phyloP scores from a whole-genome alignment of 768 basidiomycete genomes.

The Lentinus brumalis region DNA sequence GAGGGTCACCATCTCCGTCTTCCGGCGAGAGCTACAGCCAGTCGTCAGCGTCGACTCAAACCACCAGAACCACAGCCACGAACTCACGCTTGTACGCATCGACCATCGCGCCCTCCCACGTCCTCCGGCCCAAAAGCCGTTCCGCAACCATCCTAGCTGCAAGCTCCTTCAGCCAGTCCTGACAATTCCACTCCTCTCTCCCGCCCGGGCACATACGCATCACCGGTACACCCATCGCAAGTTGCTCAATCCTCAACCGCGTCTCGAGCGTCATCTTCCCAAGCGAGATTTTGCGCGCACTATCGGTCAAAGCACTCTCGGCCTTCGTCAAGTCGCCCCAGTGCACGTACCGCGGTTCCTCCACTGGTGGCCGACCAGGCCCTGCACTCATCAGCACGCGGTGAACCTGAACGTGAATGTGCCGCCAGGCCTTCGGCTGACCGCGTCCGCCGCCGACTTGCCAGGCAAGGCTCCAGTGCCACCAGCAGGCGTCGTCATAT shows the following conservation, averaged over 20 bases:
- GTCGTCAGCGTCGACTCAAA: no score
- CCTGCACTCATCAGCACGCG: background rate
- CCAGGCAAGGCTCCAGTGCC: conserved; percentile 3
- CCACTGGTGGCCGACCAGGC: background rate
- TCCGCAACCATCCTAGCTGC: background rate
- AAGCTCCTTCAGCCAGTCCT: conserved; percentile 4
- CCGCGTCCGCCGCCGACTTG: background rate
- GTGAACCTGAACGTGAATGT: conserved; percentile 1
- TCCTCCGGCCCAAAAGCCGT: background rate
- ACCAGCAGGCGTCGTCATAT: background rate
- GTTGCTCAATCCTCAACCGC: background rate
- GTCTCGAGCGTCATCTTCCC: background rate
- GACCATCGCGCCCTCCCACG: background rate
- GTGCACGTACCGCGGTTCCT: background rate
- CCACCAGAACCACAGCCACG: no score
- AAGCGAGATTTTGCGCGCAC: background rate
- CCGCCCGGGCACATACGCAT: background rate
- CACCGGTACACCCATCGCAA: conserved; percentile 2
- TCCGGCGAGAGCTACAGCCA: no score
- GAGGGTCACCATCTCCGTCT: no score
- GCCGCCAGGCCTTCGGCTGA: background rate
- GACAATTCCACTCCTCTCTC: conserved; percentile 1
- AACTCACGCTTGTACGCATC: background rate
- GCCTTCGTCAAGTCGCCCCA: background rate
- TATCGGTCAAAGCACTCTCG: background rate